Conservation (phyloP, 352 stramenopile genomes). For the Phytopythium cucurbitacearum region DNA sequence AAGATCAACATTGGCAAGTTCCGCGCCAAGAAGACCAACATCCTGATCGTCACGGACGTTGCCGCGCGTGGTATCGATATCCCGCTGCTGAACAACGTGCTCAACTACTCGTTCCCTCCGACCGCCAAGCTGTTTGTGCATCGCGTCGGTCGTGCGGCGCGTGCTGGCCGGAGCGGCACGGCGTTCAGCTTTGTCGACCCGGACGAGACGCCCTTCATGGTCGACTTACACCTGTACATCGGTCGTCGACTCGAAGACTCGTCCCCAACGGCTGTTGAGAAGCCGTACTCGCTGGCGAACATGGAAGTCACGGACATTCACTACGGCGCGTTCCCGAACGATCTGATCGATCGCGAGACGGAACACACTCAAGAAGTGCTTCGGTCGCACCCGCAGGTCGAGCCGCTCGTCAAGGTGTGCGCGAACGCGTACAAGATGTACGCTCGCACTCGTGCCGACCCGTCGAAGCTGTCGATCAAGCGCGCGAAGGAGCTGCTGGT, state of each 20-base stretch:
- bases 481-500: slow-evolving; percentile 90
- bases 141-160: slow-evolving; percentile 93
- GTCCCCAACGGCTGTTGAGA: slow-evolving; percentile 35
- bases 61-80: slow-evolving; percentile 95
- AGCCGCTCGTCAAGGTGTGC: slow-evolving; percentile 87
- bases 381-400: slow-evolving; percentile 66
- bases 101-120: slow-evolving; percentile 95
- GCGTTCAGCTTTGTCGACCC: slow-evolving; percentile 97
- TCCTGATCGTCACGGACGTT: slow-evolving; percentile 95
- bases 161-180: slow-evolving; percentile 93
- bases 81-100: slow-evolving; percentile 94
- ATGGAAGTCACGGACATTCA: slow-evolving; percentile 97
- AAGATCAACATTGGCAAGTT: slow-evolving; percentile 91
- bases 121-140: slow-evolving; percentile 96
- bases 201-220: slow-evolving; percentile 98
- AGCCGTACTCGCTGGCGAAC: slow-evolving; percentile 87
- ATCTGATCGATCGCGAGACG: slow-evolving; percentile 94
- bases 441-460: slow-evolving; percentile 91
- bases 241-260: slow-evolving; percentile 81
- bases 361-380: slow-evolving; percentile 93
- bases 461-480: slow-evolving; percentile 93
- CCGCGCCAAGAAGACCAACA: slow-evolving; percentile 82
- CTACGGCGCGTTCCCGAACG: slow-evolving; percentile 97
- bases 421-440: slow-evolving; percentile 99
- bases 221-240: slow-evolving; percentile 97